Conservation (phyloP, 345 rosid genomes). For the Hypericum androsaemum region DNA sequence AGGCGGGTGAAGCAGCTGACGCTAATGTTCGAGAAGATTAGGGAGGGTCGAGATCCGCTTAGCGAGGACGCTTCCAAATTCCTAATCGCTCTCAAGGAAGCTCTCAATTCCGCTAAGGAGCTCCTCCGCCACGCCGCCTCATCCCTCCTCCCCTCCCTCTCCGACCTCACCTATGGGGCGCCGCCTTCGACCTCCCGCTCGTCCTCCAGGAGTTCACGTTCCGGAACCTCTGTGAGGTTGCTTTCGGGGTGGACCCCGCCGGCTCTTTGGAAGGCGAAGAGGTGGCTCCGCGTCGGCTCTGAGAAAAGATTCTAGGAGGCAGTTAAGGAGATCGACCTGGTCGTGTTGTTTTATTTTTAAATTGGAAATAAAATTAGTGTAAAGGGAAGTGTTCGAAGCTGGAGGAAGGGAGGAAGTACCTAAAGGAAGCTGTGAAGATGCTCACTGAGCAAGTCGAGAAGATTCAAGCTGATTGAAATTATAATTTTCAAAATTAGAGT, state of each 20-base stretch:
- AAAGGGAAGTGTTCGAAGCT: constrained; percentile 35
- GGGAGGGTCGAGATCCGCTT: constrained; percentile 50
- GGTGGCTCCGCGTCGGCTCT: constrained; percentile 33
- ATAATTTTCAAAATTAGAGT: no score
- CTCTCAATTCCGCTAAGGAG: constrained; percentile 47
- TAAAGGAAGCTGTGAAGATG: constrained; percentile 36
- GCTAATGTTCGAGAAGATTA: constrained; percentile 78
- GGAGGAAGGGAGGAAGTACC: constrained; percentile 35
- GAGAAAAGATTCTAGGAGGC: constrained; percentile 32
- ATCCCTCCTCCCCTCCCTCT: constrained; percentile 23
- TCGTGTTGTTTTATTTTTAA: not conserved
- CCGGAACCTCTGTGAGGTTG: constrained; percentile 34
- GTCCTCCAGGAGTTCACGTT: constrained; percentile 31
- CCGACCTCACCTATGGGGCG: constrained; percentile 14
- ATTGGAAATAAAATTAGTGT: constrained; percentile 38
- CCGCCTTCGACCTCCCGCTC: constrained; percentile 33
- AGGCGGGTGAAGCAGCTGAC: constrained; percentile 67
- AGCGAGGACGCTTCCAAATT: constrained; percentile 33
- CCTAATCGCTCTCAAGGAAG: constrained; percentile 38
- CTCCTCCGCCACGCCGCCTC: constrained; percentile 56
- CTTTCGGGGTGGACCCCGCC: constrained; percentile 38
- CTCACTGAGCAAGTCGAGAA: constrained; percentile 26
- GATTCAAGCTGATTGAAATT: constrained; percentile 32
- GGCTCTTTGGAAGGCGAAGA: constrained; percentile 33
- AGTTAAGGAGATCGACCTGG: constrained; percentile 13